Base-by-base conservation (phyloP, 352 stramenopile genomes). In the Globisporangium sylvaticum region DNA sequence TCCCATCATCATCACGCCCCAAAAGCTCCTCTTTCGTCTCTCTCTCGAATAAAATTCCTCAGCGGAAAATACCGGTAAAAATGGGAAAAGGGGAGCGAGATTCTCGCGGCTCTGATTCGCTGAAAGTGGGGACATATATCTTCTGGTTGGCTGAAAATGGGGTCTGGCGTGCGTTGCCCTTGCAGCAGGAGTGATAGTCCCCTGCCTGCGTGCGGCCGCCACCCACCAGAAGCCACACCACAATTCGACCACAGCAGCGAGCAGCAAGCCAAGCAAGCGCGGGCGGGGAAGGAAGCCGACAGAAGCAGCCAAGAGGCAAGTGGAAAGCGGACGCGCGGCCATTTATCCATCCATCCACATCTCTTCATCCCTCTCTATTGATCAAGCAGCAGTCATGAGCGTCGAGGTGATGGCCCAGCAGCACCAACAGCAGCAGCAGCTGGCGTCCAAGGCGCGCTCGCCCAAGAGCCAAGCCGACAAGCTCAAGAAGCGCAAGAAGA, bases 401-500 rank as follows among this genome's bases (percentile, higher is more conserved):
- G 32, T 68, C 42, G 63, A 68, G 27, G 34, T 44, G 7, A 59
- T 56, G 27, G 14, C 55, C 14, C 25, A 54, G 5, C 55, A 55
- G 15, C 37, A 34, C 2, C 32, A 29, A 5, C 61, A 56, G 6
- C 24, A 22, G 18, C 61, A 62, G 37, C 46, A 29, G 46, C 31
- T 32, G 29, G 24, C 24, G 12, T 34, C 57, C 57, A 48, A 54
- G 64, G 22, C 34, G 32, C 62, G 50, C 32, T 62, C 62, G 53
- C 53, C 62, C 14, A 64, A 69, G 29, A 69, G 32, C 25, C 34
- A 57, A 31, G 34, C 24, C 34, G 22, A 31, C 53, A 27, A n/a
- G 9, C n/a, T 44, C 15, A 65, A 70, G 46, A 57, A 31, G 58
- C 65, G 42, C 60, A 64, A 71, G 53, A 81, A 77, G 70, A 70